phyloP scores from a whole-genome alignment of 1,284 basidiomycete genomes.

The Gomphus bonarii region DNA sequence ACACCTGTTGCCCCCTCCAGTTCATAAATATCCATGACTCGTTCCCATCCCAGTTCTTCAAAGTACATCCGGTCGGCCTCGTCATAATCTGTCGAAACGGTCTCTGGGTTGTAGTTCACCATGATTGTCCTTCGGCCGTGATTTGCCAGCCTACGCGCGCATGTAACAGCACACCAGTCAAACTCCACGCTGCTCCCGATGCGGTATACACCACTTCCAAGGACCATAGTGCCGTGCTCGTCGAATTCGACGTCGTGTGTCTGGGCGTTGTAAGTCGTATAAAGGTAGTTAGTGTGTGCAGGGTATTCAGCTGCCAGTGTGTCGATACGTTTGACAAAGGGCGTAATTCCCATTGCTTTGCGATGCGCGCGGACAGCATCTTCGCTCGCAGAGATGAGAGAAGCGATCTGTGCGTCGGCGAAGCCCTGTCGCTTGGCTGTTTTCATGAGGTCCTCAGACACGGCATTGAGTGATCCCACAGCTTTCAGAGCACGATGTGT shows the following conservation, averaged over 20 bases:
- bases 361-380: conserved; percentile 74
- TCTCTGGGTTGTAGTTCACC: conserved; percentile 99
- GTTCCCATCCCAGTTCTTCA: conserved; percentile 95
- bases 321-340: conserved; percentile 99
- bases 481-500: conserved; percentile 67
- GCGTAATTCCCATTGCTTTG: conserved; percentile 82
- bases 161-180: conserved; percentile 99
- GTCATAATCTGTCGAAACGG: conserved; percentile 98
- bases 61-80: conserved; percentile 99
- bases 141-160: conserved; percentile 82
- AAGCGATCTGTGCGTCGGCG: conserved; percentile 87
- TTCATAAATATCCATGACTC: conserved; percentile 99
- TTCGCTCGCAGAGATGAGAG: conserved; percentile 63
- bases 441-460: conserved; percentile 58
- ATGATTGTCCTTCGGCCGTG: conserved; percentile 96
- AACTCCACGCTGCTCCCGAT: conserved; percentile 99
- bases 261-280: conserved; percentile 98
- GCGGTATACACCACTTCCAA: conserved; percentile 97
- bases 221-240: conserved; percentile 97
- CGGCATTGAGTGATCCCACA: conserved; percentile 53
- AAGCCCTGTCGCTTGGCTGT: conserved; percentile 91
- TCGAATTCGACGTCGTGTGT: conserved; percentile 95
- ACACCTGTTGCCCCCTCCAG: conserved; percentile 89
- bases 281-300: conserved; percentile 98
- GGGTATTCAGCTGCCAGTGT: conserved; percentile 99